Conservation (phyloP, 495 filamentous ascomycete genomes). For the Hamigera avellanea region DNA sequence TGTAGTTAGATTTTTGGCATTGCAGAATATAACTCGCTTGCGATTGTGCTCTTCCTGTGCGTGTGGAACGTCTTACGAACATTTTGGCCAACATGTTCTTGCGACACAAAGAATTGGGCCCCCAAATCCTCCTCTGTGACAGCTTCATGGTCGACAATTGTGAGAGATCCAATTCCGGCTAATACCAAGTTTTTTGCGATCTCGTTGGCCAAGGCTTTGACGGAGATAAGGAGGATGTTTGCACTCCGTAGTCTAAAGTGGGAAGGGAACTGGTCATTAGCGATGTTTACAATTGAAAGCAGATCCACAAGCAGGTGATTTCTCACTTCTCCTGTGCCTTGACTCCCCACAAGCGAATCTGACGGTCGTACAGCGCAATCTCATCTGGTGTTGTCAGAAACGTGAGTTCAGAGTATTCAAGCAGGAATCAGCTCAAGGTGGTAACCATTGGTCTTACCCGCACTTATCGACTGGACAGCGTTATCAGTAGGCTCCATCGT, state of each 20-base stretch:
- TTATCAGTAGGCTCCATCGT: slow-evolving; percentile 23
- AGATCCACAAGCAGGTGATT: not conserved
- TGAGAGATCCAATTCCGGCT: slow-evolving; percentile 84
- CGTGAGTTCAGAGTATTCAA: not conserved
- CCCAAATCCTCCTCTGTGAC: slow-evolving; percentile 77
- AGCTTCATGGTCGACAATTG: slow-evolving; percentile 69
- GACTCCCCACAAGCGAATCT: slow-evolving; percentile 97
- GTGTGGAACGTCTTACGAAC: slow-evolving; percentile 25
- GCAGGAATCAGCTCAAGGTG: not conserved
- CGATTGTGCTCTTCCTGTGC: not conserved
- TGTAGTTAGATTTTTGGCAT: slow-evolving; percentile 2
- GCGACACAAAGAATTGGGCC: slow-evolving; percentile 76
- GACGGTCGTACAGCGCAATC: slow-evolving; percentile 93
- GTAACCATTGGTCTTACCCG: slow-evolving; percentile 24
- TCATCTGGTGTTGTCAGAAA: slow-evolving; percentile 51
- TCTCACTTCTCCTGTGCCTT: slow-evolving; percentile 73
- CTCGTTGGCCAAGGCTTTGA: slow-evolving; percentile 87
- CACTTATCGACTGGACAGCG: slow-evolving; percentile 34
- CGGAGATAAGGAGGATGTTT: slow-evolving; percentile 79
- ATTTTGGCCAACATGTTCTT: slow-evolving; percentile 64
- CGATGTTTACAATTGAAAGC: too few species aligned
- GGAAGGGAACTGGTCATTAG: not conserved
- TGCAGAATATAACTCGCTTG: not conserved
- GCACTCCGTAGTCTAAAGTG: slow-evolving; percentile 65
- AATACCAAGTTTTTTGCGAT: slow-evolving; percentile 96